phyloP scores from a whole-genome alignment of 257 asterid genomes.

The Fraxinus excelsior region DNA sequence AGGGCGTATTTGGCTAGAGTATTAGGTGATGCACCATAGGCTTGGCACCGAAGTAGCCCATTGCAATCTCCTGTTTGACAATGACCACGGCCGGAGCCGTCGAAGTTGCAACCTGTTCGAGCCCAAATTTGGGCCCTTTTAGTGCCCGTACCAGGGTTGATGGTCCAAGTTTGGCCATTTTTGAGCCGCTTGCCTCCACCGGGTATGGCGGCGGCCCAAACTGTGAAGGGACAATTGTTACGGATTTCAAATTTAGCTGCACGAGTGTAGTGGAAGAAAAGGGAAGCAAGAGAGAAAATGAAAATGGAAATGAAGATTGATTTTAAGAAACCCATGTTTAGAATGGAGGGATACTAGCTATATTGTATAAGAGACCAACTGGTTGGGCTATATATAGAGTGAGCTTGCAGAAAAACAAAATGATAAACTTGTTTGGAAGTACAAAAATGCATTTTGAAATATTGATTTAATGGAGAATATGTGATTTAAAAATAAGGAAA shows the following conservation, averaged over 20 bases:
- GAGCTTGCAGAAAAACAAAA: neutral
- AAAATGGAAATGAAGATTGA: neutral
- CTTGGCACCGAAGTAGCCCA: constrained; percentile 28
- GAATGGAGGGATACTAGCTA: neutral
- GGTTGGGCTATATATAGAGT: neutral
- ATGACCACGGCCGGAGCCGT: constrained; percentile 27
- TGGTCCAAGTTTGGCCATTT: constrained; percentile 41
- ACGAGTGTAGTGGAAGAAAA: constrained; percentile 15
- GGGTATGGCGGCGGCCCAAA: constrained; percentile 53
- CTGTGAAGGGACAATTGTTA: constrained; percentile 47
- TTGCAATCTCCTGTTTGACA: constrained; percentile 42
- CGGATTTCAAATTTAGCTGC: constrained; percentile 38
- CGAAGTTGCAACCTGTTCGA: constrained; percentile 42
- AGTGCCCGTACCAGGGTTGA: constrained; percentile 38
- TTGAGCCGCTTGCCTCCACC: constrained; percentile 48
- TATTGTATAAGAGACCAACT: too few relatives aligned
- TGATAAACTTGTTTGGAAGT: neutral
- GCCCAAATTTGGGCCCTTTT: constrained; percentile 40
- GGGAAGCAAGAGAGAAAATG: constrained; percentile 20
- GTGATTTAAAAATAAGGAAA: too few relatives aligned
- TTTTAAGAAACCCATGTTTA: constrained; percentile 17
- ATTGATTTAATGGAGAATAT: too few relatives aligned
- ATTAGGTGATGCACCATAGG: constrained; percentile 39
- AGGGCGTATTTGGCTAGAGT: constrained; percentile 53
- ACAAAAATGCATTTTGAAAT: too few relatives aligned